Evolutionary conservation across 2,329 filamentous ascomycete species (phyloP).

Genomic region (Byssothecium circinans): DNA sequence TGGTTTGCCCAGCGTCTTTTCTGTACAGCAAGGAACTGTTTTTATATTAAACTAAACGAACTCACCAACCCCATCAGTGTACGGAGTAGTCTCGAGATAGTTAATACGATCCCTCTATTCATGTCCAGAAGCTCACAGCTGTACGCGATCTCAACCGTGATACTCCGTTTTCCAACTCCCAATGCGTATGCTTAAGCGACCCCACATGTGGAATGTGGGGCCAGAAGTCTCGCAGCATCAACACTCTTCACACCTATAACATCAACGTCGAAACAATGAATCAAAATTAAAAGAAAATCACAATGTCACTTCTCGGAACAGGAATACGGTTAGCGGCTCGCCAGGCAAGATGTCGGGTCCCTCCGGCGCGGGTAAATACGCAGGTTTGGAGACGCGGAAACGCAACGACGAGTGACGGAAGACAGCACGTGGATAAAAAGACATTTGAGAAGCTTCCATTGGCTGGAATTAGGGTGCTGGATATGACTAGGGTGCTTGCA

Average conservation of each 20-base stretch:
- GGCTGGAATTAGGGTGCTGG: conserved; percentile 82
- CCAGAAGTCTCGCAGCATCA: conserved; percentile 5
- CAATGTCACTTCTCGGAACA: conserved; percentile 11
- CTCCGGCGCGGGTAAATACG: conserved; percentile 4
- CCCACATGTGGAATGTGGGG: conserved; percentile 37
- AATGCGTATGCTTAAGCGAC: conserved; percentile 11
- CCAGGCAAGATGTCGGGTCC: conserved; percentile 2
- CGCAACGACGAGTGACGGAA: conserved; percentile 39
- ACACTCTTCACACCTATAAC: conserved; percentile 14
- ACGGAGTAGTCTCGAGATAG: too few relatives aligned
- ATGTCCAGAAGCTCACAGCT: too few relatives aligned
- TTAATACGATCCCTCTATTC: too few relatives aligned
- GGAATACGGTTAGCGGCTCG: conserved; percentile 8
- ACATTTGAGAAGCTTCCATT: conserved; percentile 64
- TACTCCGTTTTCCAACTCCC: too few relatives aligned
- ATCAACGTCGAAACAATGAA: conserved; percentile 10
- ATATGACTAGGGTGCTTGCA: conserved; percentile 94
- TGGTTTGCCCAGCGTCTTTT: neutral
- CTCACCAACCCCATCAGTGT: too few relatives aligned
- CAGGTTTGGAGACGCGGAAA: conserved; percentile 35
- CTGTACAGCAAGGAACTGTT: neutral
- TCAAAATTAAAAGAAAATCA: conserved; percentile 16
- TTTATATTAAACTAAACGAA: too few relatives aligned
- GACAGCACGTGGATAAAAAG: conserved; percentile 33
- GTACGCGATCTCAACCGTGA: too few relatives aligned